Conservation (phyloP, 164 flowering plant species). For the Cinnamomum chago region DNA sequence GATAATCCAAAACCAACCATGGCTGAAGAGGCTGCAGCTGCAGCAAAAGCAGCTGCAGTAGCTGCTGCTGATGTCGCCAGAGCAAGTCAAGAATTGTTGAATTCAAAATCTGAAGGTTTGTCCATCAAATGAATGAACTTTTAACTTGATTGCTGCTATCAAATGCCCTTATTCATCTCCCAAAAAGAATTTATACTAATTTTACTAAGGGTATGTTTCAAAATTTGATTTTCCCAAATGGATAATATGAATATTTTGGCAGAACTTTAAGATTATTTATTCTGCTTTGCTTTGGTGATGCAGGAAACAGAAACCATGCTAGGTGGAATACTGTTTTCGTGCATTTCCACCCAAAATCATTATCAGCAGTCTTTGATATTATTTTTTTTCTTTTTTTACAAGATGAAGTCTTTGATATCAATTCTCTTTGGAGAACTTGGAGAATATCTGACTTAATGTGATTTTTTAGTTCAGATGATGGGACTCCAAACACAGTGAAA, state of each 20-base stretch:
- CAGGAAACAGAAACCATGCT: neutral
- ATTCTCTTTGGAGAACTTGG: neutral
- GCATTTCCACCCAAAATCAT: neutral
- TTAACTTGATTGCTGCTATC: neutral
- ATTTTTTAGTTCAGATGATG: neutral
- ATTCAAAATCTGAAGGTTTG: conserved; percentile 67
- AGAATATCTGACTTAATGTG: too few relatives aligned
- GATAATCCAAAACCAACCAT: conserved; percentile 44
- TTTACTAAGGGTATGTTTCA: too few relatives aligned
- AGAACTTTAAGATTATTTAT: neutral
- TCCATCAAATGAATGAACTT: neutral
- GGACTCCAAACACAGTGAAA: neutral
- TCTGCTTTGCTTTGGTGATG: neutral
- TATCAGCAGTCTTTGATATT: neutral
- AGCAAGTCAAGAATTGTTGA: conserved; percentile 80
- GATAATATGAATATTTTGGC: too few relatives aligned
- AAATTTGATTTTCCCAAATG: too few relatives aligned
- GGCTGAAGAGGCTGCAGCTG: conserved; percentile 85
- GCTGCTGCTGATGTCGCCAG: conserved; percentile 93
- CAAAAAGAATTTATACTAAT: too few relatives aligned
- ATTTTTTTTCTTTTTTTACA: too few relatives aligned
- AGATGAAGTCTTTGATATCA: neutral
- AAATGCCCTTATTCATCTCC: neutral
- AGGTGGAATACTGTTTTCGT: neutral
- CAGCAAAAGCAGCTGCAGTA: conserved; percentile 89